Percentiles rank a stretch among this genome's conserved stretches.
Conservation (phyloP, 768 basidiomycete species). For the Mycena kentingensis region DNA sequence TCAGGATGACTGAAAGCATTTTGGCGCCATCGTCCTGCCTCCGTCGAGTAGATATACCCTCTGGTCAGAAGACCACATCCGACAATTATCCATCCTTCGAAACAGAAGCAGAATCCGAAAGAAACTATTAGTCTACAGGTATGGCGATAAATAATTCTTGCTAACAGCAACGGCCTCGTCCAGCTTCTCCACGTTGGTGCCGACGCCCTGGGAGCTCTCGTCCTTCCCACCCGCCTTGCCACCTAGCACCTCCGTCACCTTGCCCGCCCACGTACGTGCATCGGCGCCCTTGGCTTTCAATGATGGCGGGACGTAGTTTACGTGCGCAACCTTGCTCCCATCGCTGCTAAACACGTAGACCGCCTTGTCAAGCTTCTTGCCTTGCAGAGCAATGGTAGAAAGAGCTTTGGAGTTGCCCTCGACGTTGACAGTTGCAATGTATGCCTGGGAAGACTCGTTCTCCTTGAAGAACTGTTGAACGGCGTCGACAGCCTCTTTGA, state of each 20-base stretch:
- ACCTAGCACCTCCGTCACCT: conserved; percentile 77
- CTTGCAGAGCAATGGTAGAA: conserved; percentile 62
- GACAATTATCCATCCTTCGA: no score
- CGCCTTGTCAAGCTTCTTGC: conserved; percentile 80
- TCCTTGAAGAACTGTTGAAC: conserved; percentile 76
- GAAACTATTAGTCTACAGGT: conserved; percentile 10
- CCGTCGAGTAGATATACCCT: no score
- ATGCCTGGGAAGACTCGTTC: conserved; percentile 68
- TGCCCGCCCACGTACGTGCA: conserved; percentile 85
- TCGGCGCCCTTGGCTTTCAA: conserved; percentile 69
- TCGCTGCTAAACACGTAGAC: conserved; percentile 89
- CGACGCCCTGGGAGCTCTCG: conserved; percentile 89
- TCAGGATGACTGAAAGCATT: no score
- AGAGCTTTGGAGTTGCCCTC: conserved; percentile 84
- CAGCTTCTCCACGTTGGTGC: conserved; percentile 61
- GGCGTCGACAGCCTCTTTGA: conserved; percentile 74
- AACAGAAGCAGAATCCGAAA: no score
- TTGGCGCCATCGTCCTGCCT: no score
- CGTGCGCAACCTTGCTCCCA: conserved; percentile 79
- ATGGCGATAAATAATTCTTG: conserved; percentile 38
- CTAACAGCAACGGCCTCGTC: conserved; percentile 69
- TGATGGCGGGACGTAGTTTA: conserved; percentile 70
- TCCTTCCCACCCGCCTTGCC: conserved; percentile 98
- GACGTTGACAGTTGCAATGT: conserved; percentile 70
- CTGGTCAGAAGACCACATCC: no score